Conservation (phyloP, 805 yeast genomes). For the Ogataea salicorniae region DNA sequence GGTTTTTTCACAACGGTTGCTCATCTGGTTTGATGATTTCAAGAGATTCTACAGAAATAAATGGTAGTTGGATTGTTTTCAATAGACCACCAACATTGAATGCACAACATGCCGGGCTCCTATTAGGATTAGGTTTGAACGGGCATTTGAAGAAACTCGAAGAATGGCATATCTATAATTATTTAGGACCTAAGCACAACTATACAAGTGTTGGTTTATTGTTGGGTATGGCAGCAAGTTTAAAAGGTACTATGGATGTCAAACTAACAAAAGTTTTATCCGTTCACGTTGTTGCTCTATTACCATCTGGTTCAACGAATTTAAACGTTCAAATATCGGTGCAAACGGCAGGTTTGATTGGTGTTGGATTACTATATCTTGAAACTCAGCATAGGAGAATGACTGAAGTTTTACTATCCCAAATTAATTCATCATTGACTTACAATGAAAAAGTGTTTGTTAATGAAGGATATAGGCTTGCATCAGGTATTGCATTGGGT, state of each 20-base stretch:
- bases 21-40: slow-evolving; percentile 77
- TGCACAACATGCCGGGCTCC: slow-evolving; percentile 90
- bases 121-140: slow-evolving; percentile 86
- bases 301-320: slow-evolving; percentile 89
- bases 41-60: slow-evolving; percentile 58
- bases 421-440: slow-evolving; percentile 50
- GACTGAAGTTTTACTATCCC: slow-evolving; percentile 73
- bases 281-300: slow-evolving; percentile 85
- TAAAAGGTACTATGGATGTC: slow-evolving; percentile 74
- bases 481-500: slow-evolving; percentile 89
- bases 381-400: slow-evolving; percentile 79
- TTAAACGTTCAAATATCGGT: slow-evolving; percentile 77
- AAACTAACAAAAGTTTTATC: slow-evolving; percentile 86
- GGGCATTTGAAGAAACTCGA: slow-evolving; percentile 81
- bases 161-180: slow-evolving; percentile 95
- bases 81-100: slow-evolving; percentile 67
- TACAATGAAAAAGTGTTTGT: slow-evolving; percentile 53
- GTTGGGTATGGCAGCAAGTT: slow-evolving; percentile 90
- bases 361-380: slow-evolving; percentile 79
- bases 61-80: slow-evolving; percentile 89
- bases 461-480: slow-evolving; percentile 76
- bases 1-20: slow-evolving; percentile 87
- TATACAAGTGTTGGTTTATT: slow-evolving; percentile 81
- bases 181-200: slow-evolving; percentile 82
- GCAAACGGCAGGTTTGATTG: slow-evolving; percentile 88